These are phyloP conservation scores for Albizia julibrissin DNA, from an alignment of 306 rosid species.

Conservation along the genomic window DNA sequence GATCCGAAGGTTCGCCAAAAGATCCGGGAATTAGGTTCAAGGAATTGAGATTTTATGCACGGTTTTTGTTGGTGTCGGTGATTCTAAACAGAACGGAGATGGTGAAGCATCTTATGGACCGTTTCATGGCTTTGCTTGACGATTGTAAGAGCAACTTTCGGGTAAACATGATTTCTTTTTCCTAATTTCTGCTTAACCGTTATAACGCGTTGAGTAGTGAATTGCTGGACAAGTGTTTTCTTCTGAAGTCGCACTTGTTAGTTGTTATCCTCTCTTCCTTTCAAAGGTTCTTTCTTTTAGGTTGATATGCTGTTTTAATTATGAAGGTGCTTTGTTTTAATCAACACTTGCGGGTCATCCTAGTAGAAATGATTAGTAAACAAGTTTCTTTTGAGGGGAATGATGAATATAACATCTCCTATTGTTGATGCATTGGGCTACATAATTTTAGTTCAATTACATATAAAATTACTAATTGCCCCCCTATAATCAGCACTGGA, in stretches of 20 bases:
- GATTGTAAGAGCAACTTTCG: constrained; percentile 73
- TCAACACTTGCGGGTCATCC: constrained; percentile 12
- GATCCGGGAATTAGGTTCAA: constrained; percentile 86
- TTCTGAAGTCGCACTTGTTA: not conserved
- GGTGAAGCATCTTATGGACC: constrained; percentile 69
- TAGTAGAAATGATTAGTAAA: constrained; percentile 12
- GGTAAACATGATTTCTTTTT: constrained; percentile 49
- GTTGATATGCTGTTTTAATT: constrained; percentile 18
- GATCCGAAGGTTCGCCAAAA: constrained; percentile 61
- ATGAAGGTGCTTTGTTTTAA: constrained; percentile 28
- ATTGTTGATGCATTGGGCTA: constrained; percentile 9
- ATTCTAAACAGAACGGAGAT: constrained; percentile 76
- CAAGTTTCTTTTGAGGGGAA: constrained; percentile 11
- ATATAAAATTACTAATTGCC: not conserved
- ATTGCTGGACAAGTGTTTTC: not conserved
- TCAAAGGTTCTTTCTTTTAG: not conserved
- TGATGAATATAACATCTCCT: constrained; percentile 2
- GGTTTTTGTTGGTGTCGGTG: constrained; percentile 84
- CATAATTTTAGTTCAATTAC: not conserved
- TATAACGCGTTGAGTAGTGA: not conserved
- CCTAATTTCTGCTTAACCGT: constrained; percentile 23
- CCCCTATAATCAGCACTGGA: not conserved
- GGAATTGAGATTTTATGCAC: constrained; percentile 88
- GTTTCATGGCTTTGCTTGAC: constrained; percentile 73
- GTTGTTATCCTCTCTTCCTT: not conserved